Percentiles rank a stretch among this genome's conserved stretches.
phyloP scores from a whole-genome alignment of 2,329 filamentous ascomycete genomes.

The Diaporthe sp. region DNA sequence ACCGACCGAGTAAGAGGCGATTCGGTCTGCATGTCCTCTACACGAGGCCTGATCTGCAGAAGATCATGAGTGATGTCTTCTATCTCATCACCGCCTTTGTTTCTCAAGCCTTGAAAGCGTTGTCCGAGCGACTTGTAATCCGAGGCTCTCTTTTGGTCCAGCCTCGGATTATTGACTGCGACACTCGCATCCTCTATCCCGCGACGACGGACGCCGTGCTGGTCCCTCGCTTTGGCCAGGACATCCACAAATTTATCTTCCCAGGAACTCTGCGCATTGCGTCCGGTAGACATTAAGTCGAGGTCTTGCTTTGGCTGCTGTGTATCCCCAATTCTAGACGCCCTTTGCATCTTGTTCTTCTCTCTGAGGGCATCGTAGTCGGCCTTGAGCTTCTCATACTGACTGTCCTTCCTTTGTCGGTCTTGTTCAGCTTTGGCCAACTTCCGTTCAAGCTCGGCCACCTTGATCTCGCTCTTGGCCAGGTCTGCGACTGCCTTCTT shows the following conservation, averaged over 20 bases:
- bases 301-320: conserved; percentile 46
- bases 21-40: conserved; percentile 19
- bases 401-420: conserved; percentile 48
- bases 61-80: conserved; percentile 36
- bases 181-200: conserved; percentile 38
- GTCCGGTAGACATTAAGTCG: conserved; percentile 44
- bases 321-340: conserved; percentile 53
- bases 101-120: conserved; percentile 27
- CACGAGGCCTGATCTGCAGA: conserved; percentile 32
- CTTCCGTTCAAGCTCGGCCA: conserved; percentile 49
- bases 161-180: conserved; percentile 39
- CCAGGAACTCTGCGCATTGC: conserved; percentile 41
- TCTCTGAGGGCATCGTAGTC: conserved; percentile 68
- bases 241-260: conserved; percentile 50
- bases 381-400: conserved; percentile 56
- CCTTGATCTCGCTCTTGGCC: conserved; percentile 44
- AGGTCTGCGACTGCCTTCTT: conserved; percentile 51
- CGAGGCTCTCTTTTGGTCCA: conserved; percentile 40
- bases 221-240: conserved; percentile 46
- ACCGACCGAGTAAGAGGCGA: conserved; percentile 20
- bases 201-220: conserved; percentile 42
- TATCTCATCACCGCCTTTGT: conserved; percentile 11
- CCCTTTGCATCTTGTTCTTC: conserved; percentile 66
- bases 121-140: conserved; percentile 13
- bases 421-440: conserved; percentile 44